Base-by-base conservation (phyloP, 805 yeast species). In the Ogataea pini region DNA sequence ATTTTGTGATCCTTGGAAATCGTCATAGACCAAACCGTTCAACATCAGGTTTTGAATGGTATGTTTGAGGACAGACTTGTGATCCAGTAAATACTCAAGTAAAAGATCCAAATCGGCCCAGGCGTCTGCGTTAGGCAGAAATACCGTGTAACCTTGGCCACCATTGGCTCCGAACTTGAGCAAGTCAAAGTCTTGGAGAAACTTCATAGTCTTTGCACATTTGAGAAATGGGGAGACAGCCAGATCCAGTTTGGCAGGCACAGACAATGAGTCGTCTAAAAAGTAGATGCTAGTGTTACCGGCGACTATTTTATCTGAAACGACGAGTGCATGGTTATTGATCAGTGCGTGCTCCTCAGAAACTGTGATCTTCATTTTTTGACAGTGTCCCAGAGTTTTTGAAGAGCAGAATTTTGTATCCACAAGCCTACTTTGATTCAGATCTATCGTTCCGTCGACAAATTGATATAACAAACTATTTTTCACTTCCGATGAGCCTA, bases 121-220 rank as follows among this genome's bases (percentile, higher is more conserved):
- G 0, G 91, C 78, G 36, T 73, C 70, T 25, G 86, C 82, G 48
- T 90, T 83, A 0, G 98, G 98, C 24, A 91, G 69, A 45, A 91
- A 78, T 0, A 85, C 67, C 0, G 97, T 80, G 68, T 89, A 89
- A 0, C 95, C 95, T 17, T 70, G 59, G 17, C 69, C 65, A 22
- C 59, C 60, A 49, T 83, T 85, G 4, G 75, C 68, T 34, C 50
- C 48, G 36, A 85, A 71, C 48, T 78, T 77, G 18, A 80, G 66
- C 27, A 88, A 63, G 7, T 72, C 75, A 36, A 80, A 72, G 13
- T 75, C 67, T 41, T 78, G 74, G 49, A 91, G 63, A 55, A 79
- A 80, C 14, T 73, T 69, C 40, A 89, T 60, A 0, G 96, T 82
- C 51, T 72, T 78, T 2, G 95, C 77, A 58, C 94, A 86, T 44